phyloP scores from a whole-genome alignment of 345 rosid genomes.

The Populus simonii region DNA sequence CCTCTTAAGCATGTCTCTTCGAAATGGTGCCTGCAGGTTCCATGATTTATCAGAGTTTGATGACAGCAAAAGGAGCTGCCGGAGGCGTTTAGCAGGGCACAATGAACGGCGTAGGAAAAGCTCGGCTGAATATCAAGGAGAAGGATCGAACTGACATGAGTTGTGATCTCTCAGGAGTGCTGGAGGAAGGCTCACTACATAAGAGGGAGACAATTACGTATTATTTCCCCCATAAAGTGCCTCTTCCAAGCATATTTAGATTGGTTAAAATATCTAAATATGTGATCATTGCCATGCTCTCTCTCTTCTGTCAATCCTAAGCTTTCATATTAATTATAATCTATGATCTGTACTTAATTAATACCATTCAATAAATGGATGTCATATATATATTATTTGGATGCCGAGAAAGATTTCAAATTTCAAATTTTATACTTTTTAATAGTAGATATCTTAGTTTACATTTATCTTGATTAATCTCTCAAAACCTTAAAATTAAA shows the following conservation, averaged over 20 bases:
- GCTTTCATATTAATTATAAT: background rate
- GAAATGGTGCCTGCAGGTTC: conserved; percentile 45
- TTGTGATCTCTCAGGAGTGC: background rate
- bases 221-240: background rate
- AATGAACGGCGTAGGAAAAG: conserved; percentile 79
- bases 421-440: too few species aligned
- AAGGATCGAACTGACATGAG: conserved; percentile 31
- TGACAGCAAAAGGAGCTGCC: conserved; percentile 71
- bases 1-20: background rate
- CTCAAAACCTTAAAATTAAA: too few species aligned
- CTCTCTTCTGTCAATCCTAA: conserved; percentile 88
- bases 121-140: conserved; percentile 46
- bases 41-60: conserved; percentile 81
- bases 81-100: conserved; percentile 85
- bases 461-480: too few species aligned
- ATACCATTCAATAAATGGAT: background rate
- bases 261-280: background rate
- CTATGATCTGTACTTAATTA: background rate
- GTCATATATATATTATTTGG: too few species aligned
- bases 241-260: conserved; percentile 6
- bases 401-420: too few species aligned
- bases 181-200: background rate
- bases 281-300: conserved; percentile 41
- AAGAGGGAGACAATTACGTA: conserved; percentile 1
- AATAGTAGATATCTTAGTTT: too few species aligned